A percentile compares a stretch with the other conserved stretches of the same genome.
These are phyloP conservation scores for Psidium friedrichsthalianum DNA, from an alignment of 345 rosid species.

Conservation along the genomic window DNA sequence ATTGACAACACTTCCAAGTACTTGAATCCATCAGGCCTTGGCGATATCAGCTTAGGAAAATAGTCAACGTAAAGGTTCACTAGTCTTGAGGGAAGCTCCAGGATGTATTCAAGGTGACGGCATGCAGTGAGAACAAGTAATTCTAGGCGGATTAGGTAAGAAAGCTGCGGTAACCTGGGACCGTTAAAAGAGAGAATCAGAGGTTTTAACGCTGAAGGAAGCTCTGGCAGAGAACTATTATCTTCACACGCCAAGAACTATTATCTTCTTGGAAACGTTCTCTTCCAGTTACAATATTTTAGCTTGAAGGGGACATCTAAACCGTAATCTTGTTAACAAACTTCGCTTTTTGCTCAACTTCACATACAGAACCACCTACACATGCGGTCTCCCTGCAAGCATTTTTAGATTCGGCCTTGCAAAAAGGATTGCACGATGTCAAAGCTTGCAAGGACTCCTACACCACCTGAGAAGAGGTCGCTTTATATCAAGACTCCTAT, in stretches of 20 bases:
- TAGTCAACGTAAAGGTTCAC: too few relatives aligned
- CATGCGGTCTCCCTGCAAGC: neutral
- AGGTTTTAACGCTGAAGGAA: neutral
- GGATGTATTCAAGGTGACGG: neutral
- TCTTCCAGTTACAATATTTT: too few relatives aligned
- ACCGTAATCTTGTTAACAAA: too few relatives aligned
- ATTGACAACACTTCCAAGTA: neutral
- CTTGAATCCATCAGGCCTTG: neutral
- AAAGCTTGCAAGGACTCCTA: neutral
- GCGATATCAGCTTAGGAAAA: neutral
- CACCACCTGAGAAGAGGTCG: neutral
- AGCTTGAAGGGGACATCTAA: too few relatives aligned
- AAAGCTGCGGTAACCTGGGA: neutral
- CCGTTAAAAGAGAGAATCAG: neutral
- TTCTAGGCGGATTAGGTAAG: neutral
- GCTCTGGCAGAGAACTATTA: neutral
- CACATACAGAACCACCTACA: neutral
- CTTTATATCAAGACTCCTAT: neutral
- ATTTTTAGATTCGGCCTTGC: neutral
- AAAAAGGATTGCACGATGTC: neutral
- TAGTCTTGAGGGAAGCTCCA: neutral
- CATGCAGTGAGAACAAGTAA: rapidly evolving
- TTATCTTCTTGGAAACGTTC: too few relatives aligned
- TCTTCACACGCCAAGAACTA: too few relatives aligned
- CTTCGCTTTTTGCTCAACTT: neutral